Conservation (phyloP, 2,329 filamentous ascomycete genomes). For the Teratosphaeria zuluensis region DNA sequence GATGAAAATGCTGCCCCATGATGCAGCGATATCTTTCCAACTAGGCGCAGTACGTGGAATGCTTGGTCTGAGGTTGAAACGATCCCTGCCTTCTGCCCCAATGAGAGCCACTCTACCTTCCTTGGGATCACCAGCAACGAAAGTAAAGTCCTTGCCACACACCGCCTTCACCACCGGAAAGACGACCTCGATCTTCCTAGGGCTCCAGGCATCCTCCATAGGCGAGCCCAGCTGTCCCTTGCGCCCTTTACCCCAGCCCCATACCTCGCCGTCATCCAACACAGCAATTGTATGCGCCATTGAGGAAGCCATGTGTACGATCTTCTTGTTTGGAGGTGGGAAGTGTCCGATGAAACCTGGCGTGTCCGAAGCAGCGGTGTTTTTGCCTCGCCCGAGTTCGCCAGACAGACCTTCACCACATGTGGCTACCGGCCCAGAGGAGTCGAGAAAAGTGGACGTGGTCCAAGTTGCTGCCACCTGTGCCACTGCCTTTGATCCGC, state of each 20-base stretch:
- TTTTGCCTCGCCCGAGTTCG: slow-evolving; percentile 52
- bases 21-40: slow-evolving; percentile 63
- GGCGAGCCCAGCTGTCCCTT: slow-evolving; percentile 72
- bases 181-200: slow-evolving; percentile 49
- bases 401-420: slow-evolving; percentile 61
- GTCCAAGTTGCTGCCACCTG: slow-evolving; percentile 60
- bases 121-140: slow-evolving; percentile 47
- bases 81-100: slow-evolving; percentile 68
- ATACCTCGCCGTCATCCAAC: slow-evolving; percentile 64
- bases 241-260: slow-evolving; percentile 79
- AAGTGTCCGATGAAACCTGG: slow-evolving; percentile 32
- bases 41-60: slow-evolving; percentile 44
- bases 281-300: slow-evolving; percentile 71
- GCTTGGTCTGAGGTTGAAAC: slow-evolving; percentile 33
- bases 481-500: neutral
- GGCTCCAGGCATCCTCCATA: slow-evolving; percentile 44
- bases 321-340: slow-evolving; percentile 1
- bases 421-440: slow-evolving; percentile 47
- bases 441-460: slow-evolving; percentile 53
- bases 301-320: slow-evolving; percentile 59
- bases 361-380: slow-evolving; percentile 57
- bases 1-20: slow-evolving; percentile 75
- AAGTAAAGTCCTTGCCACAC: slow-evolving; percentile 81
- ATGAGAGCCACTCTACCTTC: slow-evolving; percentile 56
- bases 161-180: slow-evolving; percentile 60